Evolutionary conservation across 495 filamentous ascomycete species (phyloP), one percentile per base, ranked within the genome.

Genomic region (Talaromyces nanjingensis): DNA sequence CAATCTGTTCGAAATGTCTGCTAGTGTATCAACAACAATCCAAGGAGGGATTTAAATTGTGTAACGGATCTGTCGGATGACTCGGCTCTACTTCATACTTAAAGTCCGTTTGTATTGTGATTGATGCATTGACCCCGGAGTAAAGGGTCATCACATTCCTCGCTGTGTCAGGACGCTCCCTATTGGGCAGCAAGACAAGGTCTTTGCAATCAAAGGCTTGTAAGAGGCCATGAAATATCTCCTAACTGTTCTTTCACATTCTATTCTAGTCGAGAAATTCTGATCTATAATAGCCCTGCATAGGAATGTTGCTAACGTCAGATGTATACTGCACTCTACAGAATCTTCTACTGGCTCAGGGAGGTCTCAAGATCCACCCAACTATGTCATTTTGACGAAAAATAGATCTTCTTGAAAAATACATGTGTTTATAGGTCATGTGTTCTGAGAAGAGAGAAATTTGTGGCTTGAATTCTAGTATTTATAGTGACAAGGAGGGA

Each of bases 381-480:
- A 59, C 27, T 59, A 59, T 59, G 56, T 59, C 56, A 37, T 37
- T 59, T 20, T 31, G 9, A 25, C 18, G n/a, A 59, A 59, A 18
- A 56, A 29, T 56, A 18, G 22, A 29, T 29, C 16, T 56, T 22
- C 27, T 56, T 56, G 14, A 11, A 29, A 27, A 56, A 11, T 29
- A 59, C 18, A 37, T 59, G 56, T 59, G 27, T 16, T 22, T 59
- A 22, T 37, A 59, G 56, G 31, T 59, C 56, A 59, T 31, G 56
- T 34, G 56, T 31, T 34, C 56, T 20, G 14, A 24, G 18, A 20
- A 33, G 8, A 37, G 18, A 59, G 56, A 25, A 59, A 33, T 59
- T 59, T 59, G 56, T 59, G 56, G 56, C 56, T 59, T 59, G 27
- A 33, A 37, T 20, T 14, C n/a, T 20, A 33, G 16, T 59, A 37